Base-by-base conservation (phyloP, 495 filamentous ascomycete species). In the Aspergillus avenaceus region DNA sequence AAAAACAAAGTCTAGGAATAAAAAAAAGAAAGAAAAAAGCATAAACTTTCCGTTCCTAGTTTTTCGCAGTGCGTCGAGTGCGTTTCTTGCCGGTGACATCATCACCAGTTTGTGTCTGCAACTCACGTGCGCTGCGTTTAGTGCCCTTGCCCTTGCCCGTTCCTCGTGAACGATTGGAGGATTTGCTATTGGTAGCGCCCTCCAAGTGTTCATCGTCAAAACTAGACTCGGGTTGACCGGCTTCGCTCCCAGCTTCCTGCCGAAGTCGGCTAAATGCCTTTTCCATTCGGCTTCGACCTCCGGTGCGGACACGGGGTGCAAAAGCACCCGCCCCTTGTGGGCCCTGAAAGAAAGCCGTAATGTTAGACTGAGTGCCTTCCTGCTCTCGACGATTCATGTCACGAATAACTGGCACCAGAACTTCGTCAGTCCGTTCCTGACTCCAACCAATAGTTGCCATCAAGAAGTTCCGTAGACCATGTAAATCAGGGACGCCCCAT, bases 361-460 rank as follows among this genome's bases (percentile, higher is more conserved):
- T 95, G 63, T 97, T 98, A 25, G 82, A 84, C 75, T 98, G 93
- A 16, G 91, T 96, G 1, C 95, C 93, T 65, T 97, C 93, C 11
- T 78, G 75, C 51, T 86, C 84, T 27, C 92, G 74, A 2, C 80
- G 78, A 65, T 97, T 97, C 88, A 97, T 95, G 62, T 97, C 95
- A 41, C 82, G 76, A 27, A 98, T 90, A 0, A 98, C 95, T 0
- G 93, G 93, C 8, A 97, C 87, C 3, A 98, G 79, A 2, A 97
- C 86, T 62, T 97, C 92, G 54, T 97, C 95, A 0, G 92, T 97
- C 18, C 88, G 77, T 60, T 96, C 91, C 60, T 85, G 83, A 40
- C 76, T 81, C 93, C 93, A 98, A 1, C 93, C 93, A 51, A 98
- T 86, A 1, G 90, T 95, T n/a, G 75, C 69, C 90, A 95, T 96